A percentile compares a stretch with the other conserved stretches of the same genome.
These are phyloP conservation scores for Lagenaria siceraria DNA, from an alignment of 306 rosid species.

Conservation along the genomic window DNA sequence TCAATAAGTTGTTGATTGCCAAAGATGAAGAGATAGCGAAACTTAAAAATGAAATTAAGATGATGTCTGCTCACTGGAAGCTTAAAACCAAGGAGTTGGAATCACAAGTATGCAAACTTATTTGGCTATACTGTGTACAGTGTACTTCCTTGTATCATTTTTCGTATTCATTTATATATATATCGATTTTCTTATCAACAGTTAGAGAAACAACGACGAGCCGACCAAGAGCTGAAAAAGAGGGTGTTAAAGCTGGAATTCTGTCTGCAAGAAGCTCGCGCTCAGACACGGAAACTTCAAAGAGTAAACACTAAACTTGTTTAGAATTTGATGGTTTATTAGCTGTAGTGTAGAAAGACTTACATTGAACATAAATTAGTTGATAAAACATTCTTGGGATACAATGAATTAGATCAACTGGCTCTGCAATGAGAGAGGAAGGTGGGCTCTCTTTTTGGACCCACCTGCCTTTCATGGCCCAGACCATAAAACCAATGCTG, in stretches of 20 bases:
- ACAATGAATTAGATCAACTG: neutral
- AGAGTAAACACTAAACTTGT: constrained; percentile 38
- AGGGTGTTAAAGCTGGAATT: constrained; percentile 83
- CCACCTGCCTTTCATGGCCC: neutral
- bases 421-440: neutral
- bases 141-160: constrained; percentile 1
- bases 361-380: neutral
- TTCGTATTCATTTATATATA: neutral
- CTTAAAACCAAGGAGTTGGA: constrained; percentile 87
- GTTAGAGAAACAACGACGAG: constrained; percentile 91
- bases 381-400: neutral
- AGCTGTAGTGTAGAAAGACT: neutral
- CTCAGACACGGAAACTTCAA: constrained; percentile 90
- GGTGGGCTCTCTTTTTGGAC: neutral
- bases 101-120: constrained; percentile 50
- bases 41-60: constrained; percentile 70
- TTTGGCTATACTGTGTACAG: neutral
- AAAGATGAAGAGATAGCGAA: constrained; percentile 74
- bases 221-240: constrained; percentile 91
- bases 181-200: constrained; percentile 25
- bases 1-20: constrained; percentile 45
- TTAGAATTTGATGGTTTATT: neutral
- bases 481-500: neutral
- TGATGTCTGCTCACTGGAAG: constrained; percentile 81
- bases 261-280: constrained; percentile 87